Percentiles rank a stretch among this genome's conserved stretches.
Conservation (phyloP, 2,329 filamentous ascomycete genomes). For the Aureobasidium sp. region DNA sequence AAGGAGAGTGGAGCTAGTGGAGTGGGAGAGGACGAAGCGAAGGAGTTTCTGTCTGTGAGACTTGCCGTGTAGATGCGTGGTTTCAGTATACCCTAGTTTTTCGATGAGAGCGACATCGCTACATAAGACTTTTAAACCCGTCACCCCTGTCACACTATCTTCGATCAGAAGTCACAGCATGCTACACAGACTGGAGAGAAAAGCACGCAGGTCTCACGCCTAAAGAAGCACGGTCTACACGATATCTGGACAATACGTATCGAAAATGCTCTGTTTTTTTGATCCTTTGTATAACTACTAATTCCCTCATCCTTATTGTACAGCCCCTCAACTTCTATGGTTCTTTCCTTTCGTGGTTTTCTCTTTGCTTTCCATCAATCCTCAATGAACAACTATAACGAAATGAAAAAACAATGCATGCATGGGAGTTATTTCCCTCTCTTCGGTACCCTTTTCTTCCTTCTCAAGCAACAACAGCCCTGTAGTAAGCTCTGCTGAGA, state of each 20-base stretch:
- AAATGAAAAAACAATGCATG: neutral
- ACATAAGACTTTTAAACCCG: neutral
- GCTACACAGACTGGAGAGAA: neutral
- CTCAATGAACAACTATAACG: neutral
- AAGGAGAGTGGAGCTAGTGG: slow-evolving; percentile 54
- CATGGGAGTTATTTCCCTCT: neutral
- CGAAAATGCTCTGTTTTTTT: neutral
- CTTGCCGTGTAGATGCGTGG: neutral
- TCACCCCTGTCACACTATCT: neutral
- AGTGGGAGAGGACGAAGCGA: slow-evolving; percentile 63
- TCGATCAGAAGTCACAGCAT: neutral
- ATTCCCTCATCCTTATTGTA: neutral
- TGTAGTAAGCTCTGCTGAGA: slow-evolving; percentile 8
- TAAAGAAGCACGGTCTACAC: too few relatives aligned
- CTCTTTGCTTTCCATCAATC: neutral
- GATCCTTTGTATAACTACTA: neutral
- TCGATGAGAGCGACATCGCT: neutral
- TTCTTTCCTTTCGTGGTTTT: neutral
- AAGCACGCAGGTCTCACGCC: too few relatives aligned
- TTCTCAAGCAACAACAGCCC: slow-evolving; percentile 8
- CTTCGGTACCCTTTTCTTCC: neutral
- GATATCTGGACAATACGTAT: neutral
- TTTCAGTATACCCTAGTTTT: neutral
- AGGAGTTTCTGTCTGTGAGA: slow-evolving; percentile 22
- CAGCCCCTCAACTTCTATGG: neutral